These are phyloP conservation scores for Aegilops speltoides DNA, from an alignment of 176 grass and related monocot genomes.

Conservation along the genomic window DNA sequence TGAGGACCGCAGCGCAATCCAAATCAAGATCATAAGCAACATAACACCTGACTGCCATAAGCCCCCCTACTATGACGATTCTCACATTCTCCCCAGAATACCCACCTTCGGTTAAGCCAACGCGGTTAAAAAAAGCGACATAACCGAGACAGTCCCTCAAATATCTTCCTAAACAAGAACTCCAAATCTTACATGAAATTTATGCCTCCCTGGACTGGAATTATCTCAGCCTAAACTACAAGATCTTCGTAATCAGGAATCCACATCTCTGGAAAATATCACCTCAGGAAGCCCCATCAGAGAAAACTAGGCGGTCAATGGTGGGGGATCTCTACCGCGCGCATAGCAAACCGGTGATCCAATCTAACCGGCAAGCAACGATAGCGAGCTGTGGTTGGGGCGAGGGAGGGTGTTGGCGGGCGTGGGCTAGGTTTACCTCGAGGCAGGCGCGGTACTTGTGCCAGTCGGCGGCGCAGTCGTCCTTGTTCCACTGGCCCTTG, in stretches of 20 bases:
- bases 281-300: not conserved
- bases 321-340: not conserved
- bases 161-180: not conserved
- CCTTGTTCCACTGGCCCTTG: conserved; percentile 85
- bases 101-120: not conserved
- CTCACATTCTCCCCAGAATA: not conserved
- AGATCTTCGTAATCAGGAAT: not conserved
- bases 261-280: not conserved
- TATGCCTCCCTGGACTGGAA: not conserved
- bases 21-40: not conserved
- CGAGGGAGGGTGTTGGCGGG: not conserved
- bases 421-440: conserved; percentile 32
- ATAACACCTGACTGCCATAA: not conserved
- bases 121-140: not conserved
- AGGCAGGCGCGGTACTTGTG: conserved; percentile 83
- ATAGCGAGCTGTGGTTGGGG: not conserved
- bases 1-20: not conserved
- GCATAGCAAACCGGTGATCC: not conserved
- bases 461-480: conserved; percentile 76
- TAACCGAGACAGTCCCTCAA: not conserved
- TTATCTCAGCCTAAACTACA: not conserved
- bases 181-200: not conserved
- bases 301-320: not conserved
- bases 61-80: not conserved
- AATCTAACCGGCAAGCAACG: not conserved